Evolutionary conservation across 164 flowering plant species (phyloP).

Genomic region (Vitis labrusca): DNA sequence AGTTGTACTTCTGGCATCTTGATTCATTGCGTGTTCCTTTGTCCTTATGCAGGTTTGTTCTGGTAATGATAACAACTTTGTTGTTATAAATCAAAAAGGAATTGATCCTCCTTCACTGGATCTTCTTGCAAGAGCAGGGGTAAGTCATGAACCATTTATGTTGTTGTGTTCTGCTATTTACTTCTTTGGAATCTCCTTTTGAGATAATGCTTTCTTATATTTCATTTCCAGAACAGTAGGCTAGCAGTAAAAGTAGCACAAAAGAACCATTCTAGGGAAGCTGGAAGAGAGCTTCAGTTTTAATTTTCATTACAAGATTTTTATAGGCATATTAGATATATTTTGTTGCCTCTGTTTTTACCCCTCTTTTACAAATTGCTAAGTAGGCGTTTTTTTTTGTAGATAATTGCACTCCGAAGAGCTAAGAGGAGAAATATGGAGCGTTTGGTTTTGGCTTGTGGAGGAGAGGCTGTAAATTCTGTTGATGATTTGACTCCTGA

Average conservation of each 20-base stretch:
- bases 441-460: slow-evolving; percentile 90
- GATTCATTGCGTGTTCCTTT: background rate
- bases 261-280: no score
- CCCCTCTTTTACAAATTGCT: background rate
- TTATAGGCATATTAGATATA: background rate
- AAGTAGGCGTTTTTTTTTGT: slow-evolving; percentile 1
- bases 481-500: slow-evolving; percentile 88
- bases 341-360: background rate
- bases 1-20: background rate
- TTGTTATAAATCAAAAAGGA: slow-evolving; percentile 95
- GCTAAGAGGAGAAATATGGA: slow-evolving; percentile 99
- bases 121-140: slow-evolving; percentile 95
- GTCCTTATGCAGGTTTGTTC: slow-evolving; percentile 72
- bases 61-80: slow-evolving; percentile 73
- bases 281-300: no score
- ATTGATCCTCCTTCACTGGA: slow-evolving; percentile 97
- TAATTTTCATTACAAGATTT: no score
- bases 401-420: slow-evolving; percentile 95
- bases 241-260: no score
- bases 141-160: slow-evolving; percentile 31
- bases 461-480: slow-evolving; percentile 97
- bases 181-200: background rate
- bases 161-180: background rate
- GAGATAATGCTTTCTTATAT: no score
- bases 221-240: no score